Conservation (phyloP, 2,329 filamentous ascomycete genomes). For the Aaosphaeria pasadenensis region DNA sequence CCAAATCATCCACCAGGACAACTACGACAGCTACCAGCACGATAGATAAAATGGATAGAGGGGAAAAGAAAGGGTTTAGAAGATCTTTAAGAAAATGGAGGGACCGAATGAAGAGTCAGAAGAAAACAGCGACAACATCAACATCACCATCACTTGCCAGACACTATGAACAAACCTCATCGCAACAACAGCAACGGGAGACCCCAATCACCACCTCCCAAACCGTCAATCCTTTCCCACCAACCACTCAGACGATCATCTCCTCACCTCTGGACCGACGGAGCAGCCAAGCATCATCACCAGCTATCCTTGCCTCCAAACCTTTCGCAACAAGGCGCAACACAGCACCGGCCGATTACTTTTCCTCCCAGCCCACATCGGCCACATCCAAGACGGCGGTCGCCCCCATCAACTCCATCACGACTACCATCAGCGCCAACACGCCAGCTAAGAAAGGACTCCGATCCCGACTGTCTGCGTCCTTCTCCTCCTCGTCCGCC, state of each 20-base stretch:
- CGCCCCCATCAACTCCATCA: constrained; percentile 2
- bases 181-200: background rate
- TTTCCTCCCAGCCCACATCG: background rate
- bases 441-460: background rate
- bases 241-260: constrained; percentile 10
- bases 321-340: constrained; percentile 5
- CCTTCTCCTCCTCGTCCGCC: background rate
- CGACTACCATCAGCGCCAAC: constrained; percentile 1
- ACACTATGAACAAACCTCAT: background rate
- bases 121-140: background rate
- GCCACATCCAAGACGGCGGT: background rate
- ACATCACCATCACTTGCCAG: constrained; percentile 1
- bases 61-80: background rate
- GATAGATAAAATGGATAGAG: background rate
- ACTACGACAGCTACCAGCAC: background rate
- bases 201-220: constrained; percentile 1
- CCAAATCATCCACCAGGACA: background rate
- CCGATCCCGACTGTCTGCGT: background rate
- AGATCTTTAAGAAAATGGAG: background rate
- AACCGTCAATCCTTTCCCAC: constrained; percentile 7
- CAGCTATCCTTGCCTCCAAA: background rate
- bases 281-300: constrained; percentile 3
- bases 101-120: background rate
- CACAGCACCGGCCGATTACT: constrained; percentile 11
- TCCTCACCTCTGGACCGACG: constrained; percentile 11